A percentile compares a stretch with the other conserved stretches of the same genome.
Evolutionary conservation across 83 land plant genomes (phyloP).

Genomic region (Thuja plicata): DNA sequence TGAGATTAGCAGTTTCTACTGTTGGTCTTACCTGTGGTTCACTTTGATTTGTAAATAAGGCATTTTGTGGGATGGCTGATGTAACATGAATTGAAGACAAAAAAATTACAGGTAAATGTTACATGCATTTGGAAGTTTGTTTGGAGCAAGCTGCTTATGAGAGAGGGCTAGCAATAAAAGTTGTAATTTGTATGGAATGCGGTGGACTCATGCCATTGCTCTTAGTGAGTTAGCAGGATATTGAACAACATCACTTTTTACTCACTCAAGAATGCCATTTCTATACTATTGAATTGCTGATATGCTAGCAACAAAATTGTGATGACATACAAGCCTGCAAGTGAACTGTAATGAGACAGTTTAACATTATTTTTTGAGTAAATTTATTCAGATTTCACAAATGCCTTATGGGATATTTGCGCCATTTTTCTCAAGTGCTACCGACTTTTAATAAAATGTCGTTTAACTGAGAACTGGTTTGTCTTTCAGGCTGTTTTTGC

Average conservation of each 20-base stretch:
- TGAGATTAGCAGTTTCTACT: not conserved
- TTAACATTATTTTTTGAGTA: not conserved
- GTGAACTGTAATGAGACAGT: not conserved
- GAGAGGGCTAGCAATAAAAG: not conserved
- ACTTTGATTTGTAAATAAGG: not conserved
- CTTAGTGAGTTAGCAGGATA: not conserved
- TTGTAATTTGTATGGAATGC: not conserved
- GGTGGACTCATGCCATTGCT: not conserved
- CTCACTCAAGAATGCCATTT: not conserved
- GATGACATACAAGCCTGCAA: not conserved
- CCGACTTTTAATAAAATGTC: not conserved
- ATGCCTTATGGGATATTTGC: not conserved
- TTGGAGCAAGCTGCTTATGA: not conserved
- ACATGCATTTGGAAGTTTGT: not conserved
- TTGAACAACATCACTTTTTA: not conserved
- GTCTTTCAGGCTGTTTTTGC: not conserved
- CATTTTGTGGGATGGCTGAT: not conserved
- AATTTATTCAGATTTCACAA: not conserved
- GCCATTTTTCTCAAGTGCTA: not conserved
- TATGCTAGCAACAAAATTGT: not conserved
- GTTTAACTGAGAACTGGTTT: not conserved
- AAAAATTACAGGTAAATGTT: not conserved
- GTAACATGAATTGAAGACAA: not conserved
- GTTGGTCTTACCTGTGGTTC: not conserved
- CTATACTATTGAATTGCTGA: not conserved